Evolutionary conservation across 2,329 filamentous ascomycete genomes (phyloP), one percentile per base, ranked within the genome.

Genomic region (Paraconiothyrium sp.): DNA sequence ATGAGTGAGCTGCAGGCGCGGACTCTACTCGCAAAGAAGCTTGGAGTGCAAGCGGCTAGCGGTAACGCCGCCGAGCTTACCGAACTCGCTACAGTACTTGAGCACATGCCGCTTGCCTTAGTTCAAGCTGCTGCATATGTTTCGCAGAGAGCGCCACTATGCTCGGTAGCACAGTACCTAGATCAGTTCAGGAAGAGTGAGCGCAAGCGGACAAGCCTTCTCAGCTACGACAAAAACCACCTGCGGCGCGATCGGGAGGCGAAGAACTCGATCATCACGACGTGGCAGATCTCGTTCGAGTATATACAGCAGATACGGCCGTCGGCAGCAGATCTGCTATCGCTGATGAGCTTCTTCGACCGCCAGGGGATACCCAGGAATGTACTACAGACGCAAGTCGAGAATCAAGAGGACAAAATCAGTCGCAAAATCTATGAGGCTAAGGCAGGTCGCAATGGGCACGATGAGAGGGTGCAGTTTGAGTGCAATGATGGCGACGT

Each of bases 1-100:
- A 74, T 74, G 66, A 50, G 43, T 16, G 35, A 47, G n/a, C 22
- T 27, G 30, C 60, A 78, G 34, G 69, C 73, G n/a, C 48, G 72
- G 32, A 22, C 47, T 14, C 76, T 64, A 2, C 24, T 64, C 2
- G 60, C 63, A 57, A 74, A 66, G 49, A 76, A 72, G 50, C 35
- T n/a, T n/a, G n/a, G n/a, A n/a, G n/a, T 32, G 48, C 49, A 57
- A 24, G 14, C 55, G 27, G 63, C 72, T 30, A 37, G 22, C n/a
- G 60, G 64, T 35, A 35, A n/a, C n/a, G n/a, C n/a, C n/a, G n/a
- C n/a, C n/a, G n/a, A n/a, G n/a, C n/a, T n/a, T n/a, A n/a, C n/a
- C n/a, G n/a, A n/a, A n/a, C n/a, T n/a, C n/a, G n/a, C n/a, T n/a
- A n/a, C n/a, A n/a, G n/a, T n/a, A n/a, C n/a, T n/a, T n/a, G n/a